Base-by-base conservation (phyloP, 106 monocot genomes). In the Dendrobium chrysotoxum region DNA sequence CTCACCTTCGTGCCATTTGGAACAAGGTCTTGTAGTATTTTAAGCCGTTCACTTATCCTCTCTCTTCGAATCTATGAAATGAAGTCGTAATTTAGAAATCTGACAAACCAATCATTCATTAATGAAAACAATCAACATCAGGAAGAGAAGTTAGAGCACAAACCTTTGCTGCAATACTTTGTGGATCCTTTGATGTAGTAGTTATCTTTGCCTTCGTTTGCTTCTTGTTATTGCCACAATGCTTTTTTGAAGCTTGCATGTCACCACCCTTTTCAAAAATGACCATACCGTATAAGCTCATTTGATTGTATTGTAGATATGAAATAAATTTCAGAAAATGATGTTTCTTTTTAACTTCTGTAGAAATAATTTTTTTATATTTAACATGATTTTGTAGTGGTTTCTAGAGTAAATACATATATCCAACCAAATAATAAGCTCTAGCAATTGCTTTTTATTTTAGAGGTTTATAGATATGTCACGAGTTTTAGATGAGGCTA, bases 161-260 rank as follows among this genome's bases (percentile, higher is more conserved):
- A 31, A 95, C 96, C 97, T 92, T 97, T 81, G 97, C 97, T 85
- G 97, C 97, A 41, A 86, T 68, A 80, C 97, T 94, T 53, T 97
- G 97, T 70, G 97, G 92, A 40, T 97, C 96, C 80, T 97, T 94
- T 40, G 87, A 85, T 75, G 79, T 16, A 0, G 64, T 8, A 78
- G 72, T 39, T 47, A 85, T 41, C 81, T 88, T 92, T 61, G 80
- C 82, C 82, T 92, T 97, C 26, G 53, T n/a, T 23, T 75, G 74
- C 82, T 88, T 91, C 81, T 68, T 92, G 53, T 79, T 80, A 55
- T 67, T 84, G 4, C 85, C 74, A 72, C 92, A 89, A 17, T 89
- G 88, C 80, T 88, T 94, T 88, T 92, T 92, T 26, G 87, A 39
- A 68, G 67, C 68, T 73, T 73, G 85, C 79, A 77, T 35, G 4